Evolutionary conservation across 208 protist species (phyloP), one percentile per base, ranked within the genome.

Genomic region (Acanthamoeba sp.): DNA sequence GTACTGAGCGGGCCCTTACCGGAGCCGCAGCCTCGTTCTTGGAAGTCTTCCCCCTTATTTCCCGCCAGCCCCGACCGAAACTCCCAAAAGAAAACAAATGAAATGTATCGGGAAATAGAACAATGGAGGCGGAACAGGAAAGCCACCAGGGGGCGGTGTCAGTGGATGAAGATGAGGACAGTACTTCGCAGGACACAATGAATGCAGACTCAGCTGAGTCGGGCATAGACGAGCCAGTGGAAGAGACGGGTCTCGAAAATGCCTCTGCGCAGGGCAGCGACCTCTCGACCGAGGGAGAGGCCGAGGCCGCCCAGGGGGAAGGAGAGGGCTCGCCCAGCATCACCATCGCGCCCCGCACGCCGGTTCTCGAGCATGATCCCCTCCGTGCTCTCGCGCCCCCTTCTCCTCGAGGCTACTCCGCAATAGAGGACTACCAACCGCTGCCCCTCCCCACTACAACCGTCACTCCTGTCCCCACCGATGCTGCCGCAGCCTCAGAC

Each of bases 291-390:
- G 48, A 55, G 6, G 48, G 16, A 55, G 55, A 59, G 55, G 55
- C 55, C 22, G 66, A 20, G 66, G 36, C 4, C 29, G 66, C 5
- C 36, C 29, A 38, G 36, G 36, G 0, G 29, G 29, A 12, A 2
- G 71, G 24, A 10, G 71, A 80, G 66, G 66, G 36, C 66, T 34
- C 32, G 14, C 32, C 32, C 40, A n/a, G 71, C 34, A 80, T 80
- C 71, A 80, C 71, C 71, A 80, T 80, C 71, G 71, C 71, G 10
- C 71, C 71, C 7, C 71, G 71, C 71, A 80, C 71, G 36, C 71
- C 71, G 34, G 71, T 80, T 34, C 71, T 80, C 71, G 71, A 40
- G 36, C 71, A 80, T 20, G 71, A 80, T 38, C 71, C 71, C 7
- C 71, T 80, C 5, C 71, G 71, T 24, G 71, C 71, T 7, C 71